A percentile compares a stretch with the other conserved stretches of the same genome.
phyloP scores from a whole-genome alignment of 1,284 basidiomycete genomes.

The Malassezia psittaci region DNA sequence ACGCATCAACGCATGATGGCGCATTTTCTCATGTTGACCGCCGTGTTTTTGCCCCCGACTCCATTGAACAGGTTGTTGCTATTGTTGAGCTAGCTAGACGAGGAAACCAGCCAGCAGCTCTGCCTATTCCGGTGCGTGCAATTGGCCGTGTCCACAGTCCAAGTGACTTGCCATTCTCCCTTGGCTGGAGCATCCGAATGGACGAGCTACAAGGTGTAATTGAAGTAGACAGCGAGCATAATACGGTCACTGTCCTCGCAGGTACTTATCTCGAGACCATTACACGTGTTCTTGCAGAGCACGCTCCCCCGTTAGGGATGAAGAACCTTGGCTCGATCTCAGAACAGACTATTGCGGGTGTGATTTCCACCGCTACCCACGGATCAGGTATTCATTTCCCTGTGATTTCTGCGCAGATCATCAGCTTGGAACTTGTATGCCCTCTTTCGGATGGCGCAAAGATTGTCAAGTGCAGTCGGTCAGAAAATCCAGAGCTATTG shows the following conservation, averaged over 20 bases:
- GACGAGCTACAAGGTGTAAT: conserved; percentile 37
- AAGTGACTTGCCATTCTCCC: conserved; percentile 59
- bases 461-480: conserved; percentile 60
- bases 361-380: conserved; percentile 88
- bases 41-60: conserved; percentile 65
- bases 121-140: conserved; percentile 59
- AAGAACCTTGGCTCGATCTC: conserved; percentile 90
- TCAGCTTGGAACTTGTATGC: conserved; percentile 61
- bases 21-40: conserved; percentile 12
- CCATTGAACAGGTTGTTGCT: conserved; percentile 62
- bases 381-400: conserved; percentile 73
- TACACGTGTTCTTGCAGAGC: conserved; percentile 54
- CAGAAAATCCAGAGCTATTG: conserved; percentile 66
- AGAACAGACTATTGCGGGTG: conserved; percentile 87
- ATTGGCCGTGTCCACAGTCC: conserved; percentile 87
- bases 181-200: conserved; percentile 43
- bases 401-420: conserved; percentile 72
- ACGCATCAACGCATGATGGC: conserved; percentile 35
- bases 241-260: conserved; percentile 29
- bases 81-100: conserved; percentile 74
- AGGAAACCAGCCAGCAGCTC: conserved; percentile 51
- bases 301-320: conserved; percentile 63
- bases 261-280: conserved; percentile 48
- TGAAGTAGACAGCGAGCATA: conserved; percentile 16
- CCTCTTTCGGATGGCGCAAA: conserved; percentile 53